Evolutionary conservation across 2,329 filamentous ascomycete genomes (phyloP), one percentile per base, ranked within the genome.

Genomic region (Scytalidium sp.): DNA sequence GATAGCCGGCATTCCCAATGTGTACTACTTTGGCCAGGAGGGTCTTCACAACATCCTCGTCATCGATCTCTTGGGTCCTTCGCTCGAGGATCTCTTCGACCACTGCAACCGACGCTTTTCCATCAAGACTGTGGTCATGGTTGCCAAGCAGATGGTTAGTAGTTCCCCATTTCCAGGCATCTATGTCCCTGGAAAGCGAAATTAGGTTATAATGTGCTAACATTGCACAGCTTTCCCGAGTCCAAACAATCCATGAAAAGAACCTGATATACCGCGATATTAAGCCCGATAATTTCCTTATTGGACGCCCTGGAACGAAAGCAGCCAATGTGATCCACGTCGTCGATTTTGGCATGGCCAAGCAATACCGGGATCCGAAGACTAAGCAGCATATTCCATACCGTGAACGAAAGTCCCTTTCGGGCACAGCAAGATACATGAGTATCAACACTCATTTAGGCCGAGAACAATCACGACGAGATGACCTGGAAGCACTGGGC

Each of bases 361-460:
- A 99, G 77, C 94, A 97, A 70, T 99, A 97, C 72, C 87, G 94
- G 61, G 94, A 99, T 63, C 94, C 94, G 50, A 97, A 97, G 79
- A 96, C 94, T 32, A 97, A 97, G 74, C 94, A 97, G 71, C 94
- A 99, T 73, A 97, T 97, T 60, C 92, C 94, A 11, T 97, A 97
- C 70, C 84, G 94, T 64, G 94, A 97, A 75, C 84, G 94, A 63
- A 99, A 99, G 74, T 96, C 93, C 4, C 77, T 99, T 53, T 97
- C 93, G 3, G 94, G 94, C 55, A 99, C 94, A 50, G 94, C 94
- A 55, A 84, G 94, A 68, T 99, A 99, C 73, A 97, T 97, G 94
- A 96, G 90, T 75, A 97, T 99, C 82, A 99, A 99, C 74, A 99
- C 94, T 50, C 94, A 99, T 78, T 74, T 97, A 58, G 94, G 94